A percentile compares a stretch with the other conserved stretches of the same genome.
Evolutionary conservation across 179 eudicot species (phyloP).

Genomic region (Carnegiea gigantea): DNA sequence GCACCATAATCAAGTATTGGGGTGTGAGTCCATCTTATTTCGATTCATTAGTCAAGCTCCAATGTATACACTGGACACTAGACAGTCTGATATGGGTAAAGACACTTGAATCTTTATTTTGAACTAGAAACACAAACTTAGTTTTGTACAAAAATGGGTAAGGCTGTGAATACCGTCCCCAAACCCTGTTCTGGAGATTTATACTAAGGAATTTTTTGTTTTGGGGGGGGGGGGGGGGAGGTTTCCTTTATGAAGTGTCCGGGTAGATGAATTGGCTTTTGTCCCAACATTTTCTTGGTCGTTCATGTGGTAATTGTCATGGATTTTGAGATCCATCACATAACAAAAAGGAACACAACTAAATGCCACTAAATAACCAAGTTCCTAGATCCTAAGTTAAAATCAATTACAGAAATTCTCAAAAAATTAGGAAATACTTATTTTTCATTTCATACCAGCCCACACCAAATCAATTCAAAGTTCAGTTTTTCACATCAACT

Average conservation of each 20-base stretch:
- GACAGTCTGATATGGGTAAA: neutral
- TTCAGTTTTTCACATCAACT: neutral
- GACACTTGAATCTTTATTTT: neutral
- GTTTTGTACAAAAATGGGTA: neutral
- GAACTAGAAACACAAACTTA: neutral
- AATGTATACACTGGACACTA: neutral
- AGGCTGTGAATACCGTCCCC: no score
- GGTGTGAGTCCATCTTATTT: neutral
- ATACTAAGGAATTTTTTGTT: no score
- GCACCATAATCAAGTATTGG: neutral
- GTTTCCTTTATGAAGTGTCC: no score
- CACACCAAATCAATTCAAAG: neutral
- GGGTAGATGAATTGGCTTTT: no score
- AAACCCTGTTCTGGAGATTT: no score
- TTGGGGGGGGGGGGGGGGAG: no score
- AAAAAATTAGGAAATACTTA: neutral
- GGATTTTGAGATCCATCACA: no score
- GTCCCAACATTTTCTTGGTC: no score
- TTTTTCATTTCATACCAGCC: neutral
- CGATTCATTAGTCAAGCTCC: neutral
- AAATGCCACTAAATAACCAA: no score
- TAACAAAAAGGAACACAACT: no score
- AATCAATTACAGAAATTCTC: neutral
- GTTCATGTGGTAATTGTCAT: no score
- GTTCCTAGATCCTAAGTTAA: neutral